Base-by-base conservation (phyloP, 345 rosid genomes). In the Cardamine chenopodiifolia region DNA sequence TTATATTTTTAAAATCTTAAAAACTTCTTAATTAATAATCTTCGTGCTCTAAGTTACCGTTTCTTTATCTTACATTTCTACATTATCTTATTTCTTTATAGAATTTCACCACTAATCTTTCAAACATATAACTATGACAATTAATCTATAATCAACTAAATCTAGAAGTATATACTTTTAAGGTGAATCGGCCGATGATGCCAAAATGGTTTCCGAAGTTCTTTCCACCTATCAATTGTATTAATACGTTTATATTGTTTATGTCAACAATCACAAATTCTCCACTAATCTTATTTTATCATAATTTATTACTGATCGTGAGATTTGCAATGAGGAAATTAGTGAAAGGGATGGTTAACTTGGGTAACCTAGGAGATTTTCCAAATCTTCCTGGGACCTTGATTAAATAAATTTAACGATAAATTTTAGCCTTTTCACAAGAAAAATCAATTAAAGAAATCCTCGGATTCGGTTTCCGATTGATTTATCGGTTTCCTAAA, bases 301-400 rank as follows among this genome's bases (percentile, higher is more conserved):
- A 45, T 32, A 28, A 6, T 10, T 59, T 54, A 57, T 45, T 19
- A 45, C 4, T 45, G 23, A 58, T 50, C 45, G 53, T 19, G 63
- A 54, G 63, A 54, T 53, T 19, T 20, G 64, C 3, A 45, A 25
- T 19, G 44, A 58, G 40, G 50, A 55, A 57, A 28, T 62, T 5
- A 35, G 72, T 22, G 60, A 45, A 65, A 74, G 37, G 66, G 39
- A 23, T 40, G 8, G 2, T 32, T 19, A 7, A 31, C 14, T 20
- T 65, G 42, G 39, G 4, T 58, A 22, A 74, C 66, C 55, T 28
- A 39, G 13, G 63, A 62, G 79, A 69, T 69, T 69, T 69, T 19
- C 26, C 67, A 63, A 70, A 77, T 77, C 80, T 70, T 70, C 37
- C n/a, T 77, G 14, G 71, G 70, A 70, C 35, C 40, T 76, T 47